Evolutionary conservation across 1,139 yeast genomes (phyloP).

Genomic region (Arxiozyma bovina): DNA sequence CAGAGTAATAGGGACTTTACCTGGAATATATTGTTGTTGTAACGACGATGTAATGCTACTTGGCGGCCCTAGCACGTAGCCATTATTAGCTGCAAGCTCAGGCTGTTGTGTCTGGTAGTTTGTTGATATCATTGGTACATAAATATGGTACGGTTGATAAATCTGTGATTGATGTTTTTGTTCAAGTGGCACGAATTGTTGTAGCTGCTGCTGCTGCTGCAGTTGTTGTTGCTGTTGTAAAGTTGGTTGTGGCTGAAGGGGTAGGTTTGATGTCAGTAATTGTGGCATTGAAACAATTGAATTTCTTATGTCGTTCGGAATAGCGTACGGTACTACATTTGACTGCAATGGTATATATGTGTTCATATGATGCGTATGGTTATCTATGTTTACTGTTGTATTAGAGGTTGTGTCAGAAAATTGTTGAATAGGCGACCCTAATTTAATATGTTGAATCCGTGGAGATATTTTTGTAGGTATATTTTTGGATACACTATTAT

Average conservation of each 20-base stretch:
- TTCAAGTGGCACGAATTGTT: not conserved
- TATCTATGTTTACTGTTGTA: not conserved
- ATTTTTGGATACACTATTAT: not conserved
- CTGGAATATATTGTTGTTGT: conserved; percentile 2
- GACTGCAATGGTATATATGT: not conserved
- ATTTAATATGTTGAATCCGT: not conserved
- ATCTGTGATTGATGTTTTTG: not conserved
- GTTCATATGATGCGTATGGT: not conserved
- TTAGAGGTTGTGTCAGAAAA: not conserved
- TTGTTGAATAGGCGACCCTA: not conserved
- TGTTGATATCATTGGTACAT: not conserved
- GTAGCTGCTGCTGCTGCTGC: not conserved
- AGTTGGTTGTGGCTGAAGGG: not conserved
- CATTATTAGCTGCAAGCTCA: not conserved
- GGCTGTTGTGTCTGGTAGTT: not conserved
- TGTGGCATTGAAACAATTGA: not conserved
- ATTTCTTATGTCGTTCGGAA: not conserved
- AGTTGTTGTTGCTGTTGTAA: not conserved
- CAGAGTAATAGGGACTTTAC: not conserved
- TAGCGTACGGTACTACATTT: not conserved
- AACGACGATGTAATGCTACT: not conserved
- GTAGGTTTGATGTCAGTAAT: not conserved
- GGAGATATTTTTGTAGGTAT: not conserved
- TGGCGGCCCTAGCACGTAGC: not conserved
- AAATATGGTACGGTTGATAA: not conserved